Evolutionary conservation across 1,284 basidiomycete species (phyloP).

Genomic region (Tilletia walkeri): DNA sequence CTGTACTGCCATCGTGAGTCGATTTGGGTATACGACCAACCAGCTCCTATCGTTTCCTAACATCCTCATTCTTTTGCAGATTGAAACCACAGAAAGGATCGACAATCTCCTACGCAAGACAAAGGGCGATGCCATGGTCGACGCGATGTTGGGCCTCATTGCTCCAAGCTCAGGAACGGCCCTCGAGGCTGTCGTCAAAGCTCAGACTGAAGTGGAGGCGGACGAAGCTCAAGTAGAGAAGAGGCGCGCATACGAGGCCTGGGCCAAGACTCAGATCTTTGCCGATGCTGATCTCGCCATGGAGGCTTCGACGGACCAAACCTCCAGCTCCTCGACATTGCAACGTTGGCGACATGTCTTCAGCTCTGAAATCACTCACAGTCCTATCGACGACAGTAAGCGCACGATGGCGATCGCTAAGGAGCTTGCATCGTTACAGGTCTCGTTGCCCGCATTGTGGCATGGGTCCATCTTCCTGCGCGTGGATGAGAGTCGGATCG

Average conservation of each 20-base stretch:
- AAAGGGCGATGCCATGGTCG: constrained; percentile 65
- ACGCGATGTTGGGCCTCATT: constrained; percentile 59
- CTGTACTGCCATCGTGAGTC: background rate
- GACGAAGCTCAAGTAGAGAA: constrained; percentile 56
- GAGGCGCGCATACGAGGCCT: constrained; percentile 71
- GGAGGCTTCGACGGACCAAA: background rate
- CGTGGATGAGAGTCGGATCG: constrained; percentile 67
- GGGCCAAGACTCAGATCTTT: constrained; percentile 75
- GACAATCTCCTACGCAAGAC: constrained; percentile 39
- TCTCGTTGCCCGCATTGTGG: constrained; percentile 83
- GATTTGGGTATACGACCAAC: background rate
- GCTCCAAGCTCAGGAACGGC: constrained; percentile 11
- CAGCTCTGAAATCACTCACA: constrained; percentile 25
- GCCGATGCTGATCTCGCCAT: constrained; percentile 80
- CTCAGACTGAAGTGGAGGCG: background rate
- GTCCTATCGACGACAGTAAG: constrained; percentile 64
- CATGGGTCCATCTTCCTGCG: constrained; percentile 82
- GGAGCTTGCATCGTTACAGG: constrained; percentile 85
- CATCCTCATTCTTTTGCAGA: constrained; percentile 57
- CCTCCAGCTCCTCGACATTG: background rate
- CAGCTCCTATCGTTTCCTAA: background rate
- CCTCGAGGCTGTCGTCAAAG: background rate
- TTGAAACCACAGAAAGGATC: constrained; percentile 50
- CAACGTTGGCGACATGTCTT: constrained; percentile 18
- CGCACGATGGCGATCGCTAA: constrained; percentile 86